Evolutionary conservation across 306 rosid species (phyloP).

Genomic region (Trifolium fragiferum): DNA sequence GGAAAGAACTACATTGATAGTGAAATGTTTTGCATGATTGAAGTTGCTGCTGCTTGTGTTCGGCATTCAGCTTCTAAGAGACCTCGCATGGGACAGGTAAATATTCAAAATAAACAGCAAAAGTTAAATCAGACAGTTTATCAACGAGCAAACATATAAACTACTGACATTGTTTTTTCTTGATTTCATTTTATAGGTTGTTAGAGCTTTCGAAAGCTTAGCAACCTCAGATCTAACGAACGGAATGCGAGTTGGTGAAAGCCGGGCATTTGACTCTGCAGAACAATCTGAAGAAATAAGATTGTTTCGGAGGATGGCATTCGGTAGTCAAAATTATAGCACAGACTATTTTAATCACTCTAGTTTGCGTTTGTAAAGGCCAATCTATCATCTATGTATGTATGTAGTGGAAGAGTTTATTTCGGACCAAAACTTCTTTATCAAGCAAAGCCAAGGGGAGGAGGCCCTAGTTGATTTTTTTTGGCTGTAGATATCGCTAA

Average conservation of each 20-base stretch:
- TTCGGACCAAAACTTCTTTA: slow-evolving; percentile 17
- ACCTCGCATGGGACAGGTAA: slow-evolving; percentile 96
- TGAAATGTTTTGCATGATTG: slow-evolving; percentile 77
- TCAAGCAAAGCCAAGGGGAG: slow-evolving; percentile 39
- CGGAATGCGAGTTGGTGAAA: slow-evolving; percentile 89
- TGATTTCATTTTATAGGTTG: slow-evolving; percentile 68
- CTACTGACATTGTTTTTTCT: slow-evolving; percentile 31
- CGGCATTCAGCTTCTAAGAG: slow-evolving; percentile 80
- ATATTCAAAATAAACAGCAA: slow-evolving; percentile 5
- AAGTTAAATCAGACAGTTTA: neutral
- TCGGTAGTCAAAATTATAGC: slow-evolving; percentile 78
- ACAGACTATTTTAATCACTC: slow-evolving; percentile 63
- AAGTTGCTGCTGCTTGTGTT: slow-evolving; percentile 87
- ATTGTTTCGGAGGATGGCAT: slow-evolving; percentile 76
- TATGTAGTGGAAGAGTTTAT: slow-evolving; percentile 41
- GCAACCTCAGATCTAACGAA: slow-evolving; percentile 71
- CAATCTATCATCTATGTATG: slow-evolving; percentile 24
- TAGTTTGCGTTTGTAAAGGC: slow-evolving; percentile 48
- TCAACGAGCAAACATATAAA: slow-evolving; percentile 11
- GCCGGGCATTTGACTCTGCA: slow-evolving; percentile 68
- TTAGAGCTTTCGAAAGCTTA: slow-evolving; percentile 80
- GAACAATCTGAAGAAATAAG: slow-evolving; percentile 77
- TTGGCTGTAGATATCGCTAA: slow-evolving; percentile 41
- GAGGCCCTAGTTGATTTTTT: slow-evolving; percentile 27
- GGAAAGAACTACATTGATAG: slow-evolving; percentile 63